Evolutionary conservation across 495 filamentous ascomycete species (phyloP).

Genomic region (Aspergillus mulundensis): DNA sequence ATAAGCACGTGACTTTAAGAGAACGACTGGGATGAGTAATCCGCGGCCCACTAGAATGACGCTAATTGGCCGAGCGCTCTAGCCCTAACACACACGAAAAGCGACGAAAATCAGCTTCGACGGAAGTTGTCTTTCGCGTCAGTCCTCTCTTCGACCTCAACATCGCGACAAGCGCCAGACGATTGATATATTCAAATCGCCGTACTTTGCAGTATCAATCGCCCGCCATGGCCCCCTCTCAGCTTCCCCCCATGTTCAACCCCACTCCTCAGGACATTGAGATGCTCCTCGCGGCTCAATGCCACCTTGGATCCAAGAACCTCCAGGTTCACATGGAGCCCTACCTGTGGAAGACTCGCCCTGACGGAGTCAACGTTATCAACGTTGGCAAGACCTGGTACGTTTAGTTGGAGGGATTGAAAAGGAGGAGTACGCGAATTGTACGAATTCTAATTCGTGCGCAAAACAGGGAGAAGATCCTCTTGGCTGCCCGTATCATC

Average conservation of each 20-base stretch:
- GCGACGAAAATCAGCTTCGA: constrained; percentile 35
- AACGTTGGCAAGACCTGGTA: constrained; percentile 99
- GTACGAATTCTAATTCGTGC: constrained; percentile 23
- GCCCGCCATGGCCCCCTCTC: constrained; percentile 86
- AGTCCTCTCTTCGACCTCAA: constrained; percentile 35
- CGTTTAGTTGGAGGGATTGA: constrained; percentile 23
- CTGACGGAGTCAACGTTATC: constrained; percentile 95
- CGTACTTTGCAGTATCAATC: constrained; percentile 48
- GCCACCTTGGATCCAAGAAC: constrained; percentile 98
- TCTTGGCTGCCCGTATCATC: constrained; percentile 96
- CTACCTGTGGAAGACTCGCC: constrained; percentile 98
- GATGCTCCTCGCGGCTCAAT: constrained; percentile 95
- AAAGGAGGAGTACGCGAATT: neutral
- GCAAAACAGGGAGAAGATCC: constrained; percentile 89
- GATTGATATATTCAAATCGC: constrained; percentile 52
- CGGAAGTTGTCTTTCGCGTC: constrained; percentile 32
- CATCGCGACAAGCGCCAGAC: constrained; percentile 47
- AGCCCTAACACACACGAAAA: constrained; percentile 44
- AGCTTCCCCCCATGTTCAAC: constrained; percentile 88
- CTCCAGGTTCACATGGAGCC: constrained; percentile 98
- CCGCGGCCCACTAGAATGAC: neutral
- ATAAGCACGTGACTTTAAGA: constrained; percentile 13
- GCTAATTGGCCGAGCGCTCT: constrained; percentile 24
- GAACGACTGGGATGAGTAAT: neutral
- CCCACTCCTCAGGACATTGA: constrained; percentile 88